These are phyloP conservation scores for Thamnidium elegans DNA, from an alignment of 192 early-diverging fungal species.

Conservation along the genomic window DNA sequence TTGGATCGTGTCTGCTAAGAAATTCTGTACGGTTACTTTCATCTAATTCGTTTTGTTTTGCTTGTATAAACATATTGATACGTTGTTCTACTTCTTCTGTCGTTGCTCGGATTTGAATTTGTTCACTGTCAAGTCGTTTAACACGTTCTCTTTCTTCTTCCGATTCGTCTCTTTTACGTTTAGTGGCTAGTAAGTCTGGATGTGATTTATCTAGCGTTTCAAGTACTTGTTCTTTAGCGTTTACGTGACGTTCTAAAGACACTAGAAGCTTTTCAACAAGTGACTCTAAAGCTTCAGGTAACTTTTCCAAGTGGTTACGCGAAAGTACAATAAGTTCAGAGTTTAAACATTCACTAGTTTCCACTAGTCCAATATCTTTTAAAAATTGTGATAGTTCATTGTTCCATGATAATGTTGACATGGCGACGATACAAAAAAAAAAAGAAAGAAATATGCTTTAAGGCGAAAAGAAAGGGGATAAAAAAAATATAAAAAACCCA, in stretches of 20 bases:
- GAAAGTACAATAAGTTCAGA: conserved; percentile 30
- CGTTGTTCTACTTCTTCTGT: conserved; percentile 32
- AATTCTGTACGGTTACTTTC: conserved; percentile 42
- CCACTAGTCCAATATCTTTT: conserved; percentile 22
- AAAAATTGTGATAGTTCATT: conserved; percentile 23
- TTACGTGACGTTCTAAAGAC: conserved; percentile 21
- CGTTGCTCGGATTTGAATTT: conserved; percentile 38
- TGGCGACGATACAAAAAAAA: conserved; percentile 1
- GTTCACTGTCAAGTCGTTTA: conserved; percentile 29
- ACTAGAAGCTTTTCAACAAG: conserved; percentile 26
- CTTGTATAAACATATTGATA: conserved; percentile 34
- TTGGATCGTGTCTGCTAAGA: conserved; percentile 29
- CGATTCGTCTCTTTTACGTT: conserved; percentile 24
- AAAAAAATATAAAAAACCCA: too few relatives aligned
- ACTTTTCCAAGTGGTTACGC: conserved; percentile 7
- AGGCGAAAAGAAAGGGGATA: too few relatives aligned
- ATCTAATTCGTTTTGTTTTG: conserved; percentile 38
- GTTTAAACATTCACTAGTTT: conserved; percentile 27
- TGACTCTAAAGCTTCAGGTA: conserved; percentile 20
- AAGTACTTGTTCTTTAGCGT: conserved; percentile 18
- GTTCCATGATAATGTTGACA: conserved; percentile 20
- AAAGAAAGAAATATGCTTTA: background rate
- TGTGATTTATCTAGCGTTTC: conserved; percentile 1
- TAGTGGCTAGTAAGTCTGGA: conserved; percentile 2
- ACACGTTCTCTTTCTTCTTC: conserved; percentile 15